Conservation (phyloP, 2,329 filamentous ascomycete genomes). For the Nemania abortiva region DNA sequence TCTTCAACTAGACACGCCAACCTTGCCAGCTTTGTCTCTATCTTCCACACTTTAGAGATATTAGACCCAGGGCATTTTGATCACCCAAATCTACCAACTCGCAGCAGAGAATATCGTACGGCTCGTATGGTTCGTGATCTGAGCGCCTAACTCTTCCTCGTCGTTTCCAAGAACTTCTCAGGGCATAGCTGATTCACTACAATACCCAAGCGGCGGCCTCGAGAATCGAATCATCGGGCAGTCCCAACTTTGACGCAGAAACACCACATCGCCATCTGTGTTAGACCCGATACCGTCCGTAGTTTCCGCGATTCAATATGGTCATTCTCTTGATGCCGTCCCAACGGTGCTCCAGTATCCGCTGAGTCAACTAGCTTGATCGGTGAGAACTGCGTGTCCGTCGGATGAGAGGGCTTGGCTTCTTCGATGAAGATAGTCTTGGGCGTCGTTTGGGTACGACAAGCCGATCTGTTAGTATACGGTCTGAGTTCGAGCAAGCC, state of each 20-base stretch:
- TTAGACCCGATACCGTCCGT: background rate
- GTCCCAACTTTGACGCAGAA: background rate
- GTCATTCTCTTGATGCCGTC: background rate
- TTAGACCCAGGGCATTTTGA: background rate
- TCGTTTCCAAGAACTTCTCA: background rate
- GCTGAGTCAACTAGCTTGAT: background rate
- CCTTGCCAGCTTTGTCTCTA: background rate
- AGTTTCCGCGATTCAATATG: background rate
- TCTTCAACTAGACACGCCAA: background rate
- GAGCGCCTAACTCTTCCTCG: background rate
- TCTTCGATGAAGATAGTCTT: background rate
- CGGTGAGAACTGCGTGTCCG: background rate
- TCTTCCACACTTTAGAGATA: background rate
- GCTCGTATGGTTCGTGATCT: background rate
- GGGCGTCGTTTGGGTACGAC: background rate
- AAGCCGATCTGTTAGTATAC: background rate
- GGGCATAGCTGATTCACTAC: background rate
- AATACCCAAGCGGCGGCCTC: background rate
- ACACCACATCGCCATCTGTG: background rate
- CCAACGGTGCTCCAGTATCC: background rate
- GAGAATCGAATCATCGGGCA: background rate
- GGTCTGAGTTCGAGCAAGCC: background rate
- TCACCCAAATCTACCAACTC: background rate
- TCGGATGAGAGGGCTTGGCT: background rate
- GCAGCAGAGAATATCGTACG: background rate